Base-by-base conservation (phyloP, 352 stramenopile species). In the Salisapilia sapeloensis region DNA sequence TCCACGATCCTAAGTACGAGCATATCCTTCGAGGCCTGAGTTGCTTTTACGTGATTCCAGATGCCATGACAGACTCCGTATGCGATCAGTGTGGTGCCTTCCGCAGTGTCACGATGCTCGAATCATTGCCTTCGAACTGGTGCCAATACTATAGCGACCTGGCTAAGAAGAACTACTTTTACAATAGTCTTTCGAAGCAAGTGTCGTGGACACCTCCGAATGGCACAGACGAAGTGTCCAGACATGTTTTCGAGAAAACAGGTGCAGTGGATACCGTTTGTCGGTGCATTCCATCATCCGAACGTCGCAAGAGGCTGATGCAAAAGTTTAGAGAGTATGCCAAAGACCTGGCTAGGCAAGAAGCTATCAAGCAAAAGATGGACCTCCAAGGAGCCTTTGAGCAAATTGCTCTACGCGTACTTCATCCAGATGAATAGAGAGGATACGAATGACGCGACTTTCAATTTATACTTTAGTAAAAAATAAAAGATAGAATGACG, bases 401-500 rank as follows among this genome's bases (percentile, higher is more conserved):
- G n/a, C n/a, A n/a, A n/a, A n/a, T n/a, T n/a, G n/a, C n/a, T n/a
- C n/a, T n/a, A n/a, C n/a, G n/a, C n/a, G n/a, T n/a, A n/a, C n/a
- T n/a, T n/a, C n/a, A n/a, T n/a, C n/a, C n/a, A n/a, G n/a, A n/a
- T n/a, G n/a, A n/a, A n/a, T n/a, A n/a, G n/a, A n/a, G n/a, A n/a
- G n/a, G n/a, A n/a, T n/a, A n/a, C n/a, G n/a, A n/a, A n/a, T n/a
- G n/a, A n/a, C n/a, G n/a, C n/a, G n/a, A n/a, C n/a, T n/a, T n/a
- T n/a, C n/a, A n/a, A n/a, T n/a, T n/a, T n/a, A n/a, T n/a, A n/a
- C n/a, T n/a, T 47, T 53, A 85, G 33, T 81, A 82, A 6, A 53
- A 59, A 33, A 82, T 56, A 20, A 85, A 56, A 31, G 63, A 79
- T 10, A 85, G 44, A 28, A 85, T 58, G 15, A 82, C 65, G 24